Base-by-base conservation (phyloP, 768 basidiomycete genomes). In the Xanthoconium stramineum region DNA sequence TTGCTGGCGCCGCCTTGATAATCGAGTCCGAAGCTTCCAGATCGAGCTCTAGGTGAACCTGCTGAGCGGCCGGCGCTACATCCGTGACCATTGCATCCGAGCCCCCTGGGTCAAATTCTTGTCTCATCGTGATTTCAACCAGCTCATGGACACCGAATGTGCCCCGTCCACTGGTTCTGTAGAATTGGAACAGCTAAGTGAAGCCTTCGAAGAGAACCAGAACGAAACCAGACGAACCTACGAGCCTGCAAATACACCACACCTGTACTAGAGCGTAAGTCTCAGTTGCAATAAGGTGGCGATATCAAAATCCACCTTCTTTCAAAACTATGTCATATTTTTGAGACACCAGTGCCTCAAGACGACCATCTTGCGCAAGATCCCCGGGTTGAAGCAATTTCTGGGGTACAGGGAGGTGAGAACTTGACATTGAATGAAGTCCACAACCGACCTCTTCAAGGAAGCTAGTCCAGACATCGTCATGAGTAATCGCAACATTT, bases 391-490 rank as follows among this genome's bases (percentile, higher is more conserved):
- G 49, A 46, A 51, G 40, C 3, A 59, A 13, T 20, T 44, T 28
- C 55, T 57, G 24, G 6, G 12, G 13, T 15, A 30, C 24, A 5
- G 17, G 8, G 28, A 30, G 2, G 28, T 58, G 8, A 56, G 33
- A 8, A 40, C 32, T 19, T 40, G 2, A 44, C 37, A 13, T 19
- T 4, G 5, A 8, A 50, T 36, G 17, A 5, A 11, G 14, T 5
- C 7, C 6, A 40, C 10, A n/a, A 39, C 35, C n/a, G 20, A 59
- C 58, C 50, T 57, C 11, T 52, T 57, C 47, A 1, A 59, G 55
- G 3, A 59, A 12, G 6, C 29, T 3, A 47, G 45, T 59, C 58
- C 58, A 59, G n/a, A 33, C 46, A 44, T 47, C 35, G 20, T 56
- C 58, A 19, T 56, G 55, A 9, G 50, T 46, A 33, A 52, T 19